Conservation (phyloP, 495 filamentous ascomycete genomes). For the Podospora appendiculata region DNA sequence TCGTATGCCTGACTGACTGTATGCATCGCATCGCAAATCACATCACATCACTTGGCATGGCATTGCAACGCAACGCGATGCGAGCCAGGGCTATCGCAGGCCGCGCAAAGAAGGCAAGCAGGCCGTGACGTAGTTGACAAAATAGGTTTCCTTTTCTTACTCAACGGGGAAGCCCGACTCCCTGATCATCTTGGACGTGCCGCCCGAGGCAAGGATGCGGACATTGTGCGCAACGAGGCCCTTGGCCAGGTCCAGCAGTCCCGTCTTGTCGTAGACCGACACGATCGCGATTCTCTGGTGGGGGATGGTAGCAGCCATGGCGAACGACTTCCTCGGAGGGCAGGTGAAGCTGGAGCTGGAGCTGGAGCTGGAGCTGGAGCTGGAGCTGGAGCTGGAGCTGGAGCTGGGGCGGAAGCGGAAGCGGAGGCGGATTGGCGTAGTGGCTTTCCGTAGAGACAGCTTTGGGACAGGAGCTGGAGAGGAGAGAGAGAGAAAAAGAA, state of each 20-base stretch:
- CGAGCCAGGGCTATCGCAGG: too few relatives aligned
- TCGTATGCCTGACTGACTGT: too few relatives aligned
- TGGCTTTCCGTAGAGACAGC: neutral
- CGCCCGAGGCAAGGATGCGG: slow-evolving; percentile 85
- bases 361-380: too few relatives aligned
- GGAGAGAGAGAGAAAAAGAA: neutral
- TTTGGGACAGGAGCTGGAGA: too few relatives aligned
- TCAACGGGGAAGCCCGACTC: slow-evolving; percentile 92
- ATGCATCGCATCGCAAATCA: neutral
- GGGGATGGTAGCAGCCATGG: slow-evolving; percentile 21
- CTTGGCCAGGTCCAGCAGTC: slow-evolving; percentile 90
- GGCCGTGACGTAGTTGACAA: neutral
- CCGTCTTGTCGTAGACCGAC: slow-evolving; percentile 98
- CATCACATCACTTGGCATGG: too few relatives aligned
- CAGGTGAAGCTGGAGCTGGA: neutral
- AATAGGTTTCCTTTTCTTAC: slow-evolving; percentile 27
- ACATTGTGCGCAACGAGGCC: slow-evolving; percentile 86
- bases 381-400: neutral
- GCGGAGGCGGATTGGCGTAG: neutral
- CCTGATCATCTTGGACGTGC: slow-evolving; percentile 88
- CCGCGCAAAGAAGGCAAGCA: too few relatives aligned
- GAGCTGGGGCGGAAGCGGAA: neutral
- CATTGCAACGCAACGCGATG: too few relatives aligned
- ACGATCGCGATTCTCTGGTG: slow-evolving; percentile 67
- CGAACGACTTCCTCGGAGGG: slow-evolving; percentile 8